These are phyloP conservation scores for Teunomyces barrocoloradensis DNA, from an alignment of 805 yeast species.

Conservation along the genomic window DNA sequence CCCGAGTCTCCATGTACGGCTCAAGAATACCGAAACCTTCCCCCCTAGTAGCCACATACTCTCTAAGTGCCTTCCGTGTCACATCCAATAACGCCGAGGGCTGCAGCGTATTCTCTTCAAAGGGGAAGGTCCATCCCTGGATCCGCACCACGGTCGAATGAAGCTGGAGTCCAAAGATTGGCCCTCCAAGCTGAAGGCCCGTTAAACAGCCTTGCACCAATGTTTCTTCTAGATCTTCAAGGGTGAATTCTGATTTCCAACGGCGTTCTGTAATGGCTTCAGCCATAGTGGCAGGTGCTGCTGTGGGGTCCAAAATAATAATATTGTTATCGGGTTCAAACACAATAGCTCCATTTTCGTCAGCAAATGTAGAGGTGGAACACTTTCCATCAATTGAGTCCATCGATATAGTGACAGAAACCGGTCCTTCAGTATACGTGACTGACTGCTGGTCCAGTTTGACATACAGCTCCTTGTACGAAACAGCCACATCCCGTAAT, in stretches of 20 bases:
- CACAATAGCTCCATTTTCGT: slow-evolving; percentile 38
- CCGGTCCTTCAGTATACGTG: slow-evolving; percentile 17
- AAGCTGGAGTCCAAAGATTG: slow-evolving; percentile 52
- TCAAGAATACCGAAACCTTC: slow-evolving; percentile 61
- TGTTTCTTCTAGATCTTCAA: slow-evolving; percentile 52
- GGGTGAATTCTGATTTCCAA: slow-evolving; percentile 49
- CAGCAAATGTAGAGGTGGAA: slow-evolving; percentile 28
- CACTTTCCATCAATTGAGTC: slow-evolving; percentile 40
- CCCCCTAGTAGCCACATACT: slow-evolving; percentile 19
- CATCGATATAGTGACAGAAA: slow-evolving; percentile 25
- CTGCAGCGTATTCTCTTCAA: slow-evolving; percentile 42
- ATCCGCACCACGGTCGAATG: slow-evolving; percentile 61
- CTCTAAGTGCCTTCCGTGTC: slow-evolving; percentile 35
- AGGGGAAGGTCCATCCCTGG: slow-evolving; percentile 50
- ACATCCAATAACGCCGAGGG: slow-evolving; percentile 36
- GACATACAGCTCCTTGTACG: slow-evolving; percentile 72
- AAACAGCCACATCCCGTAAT: slow-evolving; percentile 81
- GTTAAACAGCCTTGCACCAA: slow-evolving; percentile 58
- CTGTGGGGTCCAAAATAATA: slow-evolving; percentile 32
- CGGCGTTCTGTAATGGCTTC: slow-evolving; percentile 29
- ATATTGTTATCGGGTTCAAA: slow-evolving; percentile 50
- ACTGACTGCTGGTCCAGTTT: background rate
- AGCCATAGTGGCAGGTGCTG: slow-evolving; percentile 26
- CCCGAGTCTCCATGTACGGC: slow-evolving; percentile 79
- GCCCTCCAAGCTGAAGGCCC: slow-evolving; percentile 68